These are phyloP conservation scores for Daedaleopsis nitida DNA, from an alignment of 768 basidiomycete species.

Conservation along the genomic window DNA sequence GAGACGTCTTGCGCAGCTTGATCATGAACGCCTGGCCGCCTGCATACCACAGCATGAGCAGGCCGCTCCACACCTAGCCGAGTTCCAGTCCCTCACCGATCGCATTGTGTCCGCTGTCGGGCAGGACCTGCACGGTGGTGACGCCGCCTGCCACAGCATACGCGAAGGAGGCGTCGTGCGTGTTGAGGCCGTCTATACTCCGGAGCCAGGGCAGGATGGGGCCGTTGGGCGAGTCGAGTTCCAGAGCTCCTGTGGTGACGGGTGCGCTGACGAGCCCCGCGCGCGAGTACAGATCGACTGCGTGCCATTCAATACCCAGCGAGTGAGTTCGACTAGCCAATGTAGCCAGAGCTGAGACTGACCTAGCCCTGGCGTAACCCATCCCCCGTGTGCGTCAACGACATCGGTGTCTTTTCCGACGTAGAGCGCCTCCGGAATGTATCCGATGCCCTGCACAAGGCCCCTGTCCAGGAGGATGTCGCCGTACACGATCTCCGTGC, in stretches of 20 bases:
- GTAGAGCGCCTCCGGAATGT: constrained; percentile 43
- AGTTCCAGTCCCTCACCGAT: constrained; percentile 50
- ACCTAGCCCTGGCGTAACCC: constrained; percentile 71
- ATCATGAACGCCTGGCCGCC: constrained; percentile 89
- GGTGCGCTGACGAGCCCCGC: constrained; percentile 74
- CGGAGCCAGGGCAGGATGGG: constrained; percentile 79
- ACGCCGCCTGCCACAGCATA: constrained; percentile 86
- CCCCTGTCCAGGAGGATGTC: constrained; percentile 72
- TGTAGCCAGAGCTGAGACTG: constrained; percentile 12
- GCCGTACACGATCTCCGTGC: constrained; percentile 54
- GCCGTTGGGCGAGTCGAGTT: constrained; percentile 63
- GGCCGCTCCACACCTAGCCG: constrained; percentile 2
- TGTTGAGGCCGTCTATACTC: constrained; percentile 83
- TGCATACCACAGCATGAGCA: constrained; percentile 32
- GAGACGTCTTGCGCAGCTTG: constrained; percentile 78
- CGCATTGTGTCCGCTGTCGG: constrained; percentile 68
- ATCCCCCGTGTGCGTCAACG: constrained; percentile 60
- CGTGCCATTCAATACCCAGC: neutral
- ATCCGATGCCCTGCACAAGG: constrained; percentile 59
- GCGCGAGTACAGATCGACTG: constrained; percentile 60
- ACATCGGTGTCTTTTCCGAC: constrained; percentile 47
- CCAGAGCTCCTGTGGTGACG: constrained; percentile 41
- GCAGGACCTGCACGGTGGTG: constrained; percentile 80
- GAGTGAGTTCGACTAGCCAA: no score
- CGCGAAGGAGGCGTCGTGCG: constrained; percentile 75